These are phyloP conservation scores for Mrakia blollopis DNA, from an alignment of 768 basidiomycete species.

Conservation along the genomic window DNA sequence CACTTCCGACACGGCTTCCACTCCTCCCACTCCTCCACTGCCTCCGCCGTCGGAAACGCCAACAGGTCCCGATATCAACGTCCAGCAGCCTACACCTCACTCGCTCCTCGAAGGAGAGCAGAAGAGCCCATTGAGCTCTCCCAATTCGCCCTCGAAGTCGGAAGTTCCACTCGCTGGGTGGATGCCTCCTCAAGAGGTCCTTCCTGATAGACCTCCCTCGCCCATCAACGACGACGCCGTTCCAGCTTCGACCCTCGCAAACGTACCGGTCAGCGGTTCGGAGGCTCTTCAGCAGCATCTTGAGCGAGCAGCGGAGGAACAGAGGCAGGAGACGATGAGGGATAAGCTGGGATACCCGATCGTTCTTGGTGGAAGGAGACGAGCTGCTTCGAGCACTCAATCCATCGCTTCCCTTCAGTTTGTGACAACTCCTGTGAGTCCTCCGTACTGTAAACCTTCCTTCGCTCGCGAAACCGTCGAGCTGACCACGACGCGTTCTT, in stretches of 20 bases:
- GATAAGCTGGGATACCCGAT: constrained; percentile 13
- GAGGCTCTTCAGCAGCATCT: constrained; percentile 26
- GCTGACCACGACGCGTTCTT: not conserved
- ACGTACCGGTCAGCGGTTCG: constrained; percentile 23
- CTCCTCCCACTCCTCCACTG: not conserved
- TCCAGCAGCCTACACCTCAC: constrained; percentile 21
- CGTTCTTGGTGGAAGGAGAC: constrained; percentile 2
- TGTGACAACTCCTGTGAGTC: not conserved
- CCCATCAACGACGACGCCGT: constrained; percentile 1
- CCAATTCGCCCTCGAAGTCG: not conserved
- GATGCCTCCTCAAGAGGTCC: not conserved
- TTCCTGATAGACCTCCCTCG: constrained; percentile 10
- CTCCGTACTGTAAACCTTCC: not conserved
- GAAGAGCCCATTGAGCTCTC: not conserved
- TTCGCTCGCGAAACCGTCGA: not conserved
- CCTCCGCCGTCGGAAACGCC: not conserved
- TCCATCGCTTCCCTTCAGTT: constrained; percentile 5
- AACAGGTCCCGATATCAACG: constrained; percentile 1
- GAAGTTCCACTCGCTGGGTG: not conserved
- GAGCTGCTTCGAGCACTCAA: constrained; percentile 2
- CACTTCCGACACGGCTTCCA: not conserved
- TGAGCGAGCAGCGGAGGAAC: constrained; percentile 17
- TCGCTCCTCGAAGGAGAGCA: not conserved
- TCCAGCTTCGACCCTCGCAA: constrained; percentile 11
- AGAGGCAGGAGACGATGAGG: not conserved